Evolutionary conservation across 176 grass and related monocot species (phyloP), one percentile per base, ranked within the genome.

Genomic region (Dactylis glomerata): DNA sequence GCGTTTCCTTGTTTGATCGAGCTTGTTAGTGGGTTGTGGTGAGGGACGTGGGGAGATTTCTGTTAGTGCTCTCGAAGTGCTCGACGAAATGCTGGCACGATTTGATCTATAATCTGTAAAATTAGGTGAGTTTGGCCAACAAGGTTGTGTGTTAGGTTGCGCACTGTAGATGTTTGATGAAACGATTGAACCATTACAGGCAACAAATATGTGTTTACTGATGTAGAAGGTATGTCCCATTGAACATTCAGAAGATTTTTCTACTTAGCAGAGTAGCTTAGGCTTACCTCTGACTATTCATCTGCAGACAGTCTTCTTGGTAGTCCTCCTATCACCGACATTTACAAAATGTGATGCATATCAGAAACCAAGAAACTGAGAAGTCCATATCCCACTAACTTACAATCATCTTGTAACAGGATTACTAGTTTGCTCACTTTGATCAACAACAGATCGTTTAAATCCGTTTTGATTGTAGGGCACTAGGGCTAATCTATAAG

Each of bases 21-120:
- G 26, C 9, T 58, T 58, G 24, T 3, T 58, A 58, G 3, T 38
- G 55, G 23, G 55, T 58, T 58, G 23, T 22, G 7, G 33, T 24
- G 20, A n/a, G 22, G 8, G 3, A 46, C 44, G 14, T 22, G 17
- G 5, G 50, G 51, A 15, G 51, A 54, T 19, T 22, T 54, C 6
- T 55, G 20, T n/a, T 55, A 4, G 20, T 44, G 42, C 65, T 73
- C 33, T 0, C 45, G 22, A 82, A 15, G 15, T 73, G 73, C 33
- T 90, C 51, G 72, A 86, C 64, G 73, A 55, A 83, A 90, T 83
- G 88, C 1, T 55, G 33, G 20, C 0, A 0, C 10, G 37, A 8
- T 69, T 50, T 26, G 45, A 23, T 4, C 33, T 78, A 10, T 4
- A 61, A 0, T 51, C 0, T 42, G 12, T 81, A 15, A 52, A 46